These are phyloP conservation scores for Penicillium pancosmium DNA, from an alignment of 495 filamentous ascomycete genomes.

Conservation along the genomic window DNA sequence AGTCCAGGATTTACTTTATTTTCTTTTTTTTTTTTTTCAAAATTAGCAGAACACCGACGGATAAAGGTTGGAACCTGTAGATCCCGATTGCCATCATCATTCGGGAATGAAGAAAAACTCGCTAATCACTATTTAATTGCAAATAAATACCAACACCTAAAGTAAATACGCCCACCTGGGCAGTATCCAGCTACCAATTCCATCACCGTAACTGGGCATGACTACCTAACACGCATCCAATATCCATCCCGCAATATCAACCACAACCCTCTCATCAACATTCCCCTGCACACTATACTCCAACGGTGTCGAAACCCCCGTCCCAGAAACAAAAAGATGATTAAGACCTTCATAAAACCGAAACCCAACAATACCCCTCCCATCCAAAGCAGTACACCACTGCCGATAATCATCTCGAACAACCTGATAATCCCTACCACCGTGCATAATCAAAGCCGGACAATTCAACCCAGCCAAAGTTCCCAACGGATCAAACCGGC, in stretches of 20 bases:
- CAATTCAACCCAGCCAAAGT: not conserved
- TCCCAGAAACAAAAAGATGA: conserved; percentile 15
- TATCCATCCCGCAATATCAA: not conserved
- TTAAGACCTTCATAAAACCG: conserved; percentile 17
- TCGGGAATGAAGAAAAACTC: too few relatives aligned
- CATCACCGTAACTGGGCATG: too few relatives aligned
- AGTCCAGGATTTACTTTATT: too few relatives aligned
- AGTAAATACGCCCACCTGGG: too few relatives aligned
- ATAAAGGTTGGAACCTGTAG: too few relatives aligned
- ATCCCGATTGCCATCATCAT: too few relatives aligned
- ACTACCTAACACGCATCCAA: not conserved
- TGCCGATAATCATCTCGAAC: conserved; percentile 15
- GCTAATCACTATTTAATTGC: too few relatives aligned
- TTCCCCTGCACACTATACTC: conserved; percentile 14
- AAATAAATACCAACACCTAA: too few relatives aligned
- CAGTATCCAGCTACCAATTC: too few relatives aligned
- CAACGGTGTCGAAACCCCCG: conserved; percentile 8
- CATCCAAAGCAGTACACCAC: not conserved
- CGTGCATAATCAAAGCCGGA: conserved; percentile 14
- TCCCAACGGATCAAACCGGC: conserved; percentile 7
- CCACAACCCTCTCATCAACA: conserved; percentile 12
- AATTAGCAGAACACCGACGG: too few relatives aligned
- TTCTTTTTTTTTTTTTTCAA: too few relatives aligned
- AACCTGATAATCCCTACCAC: conserved; percentile 20
- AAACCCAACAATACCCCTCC: conserved; percentile 8